Evolutionary conservation across 2,329 filamentous ascomycete species (phyloP).

Genomic region (Sporothrix sp.): DNA sequence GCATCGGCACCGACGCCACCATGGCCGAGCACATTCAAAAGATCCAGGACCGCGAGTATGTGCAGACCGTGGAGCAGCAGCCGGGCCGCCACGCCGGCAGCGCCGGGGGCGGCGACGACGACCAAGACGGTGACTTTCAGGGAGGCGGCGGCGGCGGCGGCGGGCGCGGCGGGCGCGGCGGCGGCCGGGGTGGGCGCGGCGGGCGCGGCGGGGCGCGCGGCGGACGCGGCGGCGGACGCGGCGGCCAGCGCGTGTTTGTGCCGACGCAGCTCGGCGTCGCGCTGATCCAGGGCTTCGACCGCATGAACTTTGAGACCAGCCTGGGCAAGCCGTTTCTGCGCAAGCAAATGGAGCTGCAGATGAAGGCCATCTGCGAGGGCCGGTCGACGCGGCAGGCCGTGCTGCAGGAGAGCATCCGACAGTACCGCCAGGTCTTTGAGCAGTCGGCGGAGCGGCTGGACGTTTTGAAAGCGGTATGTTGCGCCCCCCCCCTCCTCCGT

Average conservation of each 20-base stretch:
- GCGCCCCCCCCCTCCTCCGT: neutral
- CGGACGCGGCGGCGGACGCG: slow-evolving; percentile 32
- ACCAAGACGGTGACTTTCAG: slow-evolving; percentile 29
- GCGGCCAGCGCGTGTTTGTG: slow-evolving; percentile 72
- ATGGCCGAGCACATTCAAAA: slow-evolving; percentile 99
- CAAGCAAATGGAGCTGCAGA: slow-evolving; percentile 95
- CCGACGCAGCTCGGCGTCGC: slow-evolving; percentile 87
- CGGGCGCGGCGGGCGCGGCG: slow-evolving; percentile 40
- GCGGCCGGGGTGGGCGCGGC: slow-evolving; percentile 33
- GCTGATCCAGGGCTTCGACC: slow-evolving; percentile 87
- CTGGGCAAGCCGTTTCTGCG: slow-evolving; percentile 91
- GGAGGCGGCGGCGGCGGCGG: slow-evolving; percentile 41
- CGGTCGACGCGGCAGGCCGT: slow-evolving; percentile 64
- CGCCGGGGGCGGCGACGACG: slow-evolving; percentile 30
- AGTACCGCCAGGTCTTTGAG: slow-evolving; percentile 79
- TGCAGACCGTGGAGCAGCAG: slow-evolving; percentile 47
- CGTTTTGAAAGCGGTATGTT: slow-evolving; percentile 51
- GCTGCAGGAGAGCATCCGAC: slow-evolving; percentile 70
- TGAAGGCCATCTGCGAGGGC: slow-evolving; percentile 94
- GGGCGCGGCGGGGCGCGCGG: slow-evolving; percentile 31
- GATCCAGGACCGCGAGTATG: slow-evolving; percentile 85
- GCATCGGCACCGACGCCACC: slow-evolving; percentile 94
- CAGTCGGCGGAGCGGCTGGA: slow-evolving; percentile 70
- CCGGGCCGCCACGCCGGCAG: slow-evolving; percentile 22
- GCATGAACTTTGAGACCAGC: slow-evolving; percentile 85